Base-by-base conservation (phyloP, 2,329 filamentous ascomycete species). In the Apiospora koreana region DNA sequence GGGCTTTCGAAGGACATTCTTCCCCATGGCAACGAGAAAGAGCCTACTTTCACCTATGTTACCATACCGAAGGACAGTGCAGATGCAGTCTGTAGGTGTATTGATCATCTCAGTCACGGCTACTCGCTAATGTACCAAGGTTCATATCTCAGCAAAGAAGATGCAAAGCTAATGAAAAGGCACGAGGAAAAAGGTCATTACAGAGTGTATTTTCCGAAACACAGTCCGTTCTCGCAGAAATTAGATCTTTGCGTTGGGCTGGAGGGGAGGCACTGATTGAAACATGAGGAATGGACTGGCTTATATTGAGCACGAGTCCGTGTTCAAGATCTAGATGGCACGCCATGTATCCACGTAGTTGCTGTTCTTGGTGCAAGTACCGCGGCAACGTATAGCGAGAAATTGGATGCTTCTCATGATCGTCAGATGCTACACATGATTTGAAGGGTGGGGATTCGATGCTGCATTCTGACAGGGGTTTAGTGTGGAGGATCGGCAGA, bases 171-270 rank as follows among this genome's bases (percentile, higher is more conserved):
- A 31, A 21, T 58, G 50, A 58, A 9, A 35, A 35, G 7, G 28
- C 21, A 58, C 28, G 28, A 38, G 16, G 50, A 35, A 58, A 18
- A 25, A 21, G 16, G 9, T 18, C 35, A 8, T 58, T 58, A 58
- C 28, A n/a, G 3, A 4, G 50, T 58, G 28, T 58, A 58, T n/a
- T 35, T 35, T 58, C 50, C 28, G 12, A 12, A 35, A 58, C 16
- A 58, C 3, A 58, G 16, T 16, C 28, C 18, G 9, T 35, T 58
- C 18, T 21, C 18, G 43, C 18, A 46, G 1, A 12, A 16, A 43
- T 43, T 43, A 79, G 25, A 25, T 54, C 48, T 18, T 54, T 82
- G 38, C 12, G 83, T 85, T 46, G 81, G 85, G 62, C 80, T 82
- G 54, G 81, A 81, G 25, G 12, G 48, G 23, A 4, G 12, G 48